Evolutionary conservation across 2,329 filamentous ascomycete species (phyloP).

Genomic region (Aureobasidium melanogenum): DNA sequence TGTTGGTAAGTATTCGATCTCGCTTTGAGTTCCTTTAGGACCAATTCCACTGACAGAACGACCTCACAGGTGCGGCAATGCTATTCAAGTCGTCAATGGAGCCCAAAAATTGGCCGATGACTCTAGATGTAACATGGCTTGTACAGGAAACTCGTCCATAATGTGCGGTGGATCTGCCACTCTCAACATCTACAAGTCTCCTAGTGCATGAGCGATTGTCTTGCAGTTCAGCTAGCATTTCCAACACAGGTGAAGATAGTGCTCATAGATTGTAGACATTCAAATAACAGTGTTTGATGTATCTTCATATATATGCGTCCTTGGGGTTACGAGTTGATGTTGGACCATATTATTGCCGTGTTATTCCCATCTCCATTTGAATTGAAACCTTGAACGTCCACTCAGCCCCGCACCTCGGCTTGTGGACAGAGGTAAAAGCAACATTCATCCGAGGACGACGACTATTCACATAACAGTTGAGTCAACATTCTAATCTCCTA

Average conservation of each 20-base stretch:
- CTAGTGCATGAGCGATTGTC: neutral
- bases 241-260: neutral
- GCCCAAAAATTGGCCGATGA: neutral
- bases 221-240: neutral
- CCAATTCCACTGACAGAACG: neutral
- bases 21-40: no score
- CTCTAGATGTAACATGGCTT: neutral
- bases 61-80: neutral
- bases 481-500: neutral
- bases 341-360: neutral
- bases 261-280: neutral
- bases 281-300: neutral
- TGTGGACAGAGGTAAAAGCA: neutral
- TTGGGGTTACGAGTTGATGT: neutral
- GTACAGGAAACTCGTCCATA: neutral
- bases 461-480: neutral
- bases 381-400: neutral
- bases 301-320: neutral
- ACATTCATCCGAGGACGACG: slow-evolving; percentile 2
- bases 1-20: neutral
- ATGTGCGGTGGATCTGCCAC: slow-evolving; percentile 3
- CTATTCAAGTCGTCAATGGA: slow-evolving; percentile 1
- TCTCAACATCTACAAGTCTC: slow-evolving; percentile 7
- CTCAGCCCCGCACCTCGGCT: slow-evolving; percentile 8
- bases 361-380: neutral